Evolutionary conservation across 164 flowering plant species (phyloP), one percentile per base, ranked within the genome.

Genomic region (Chloranthus sessilifolius): DNA sequence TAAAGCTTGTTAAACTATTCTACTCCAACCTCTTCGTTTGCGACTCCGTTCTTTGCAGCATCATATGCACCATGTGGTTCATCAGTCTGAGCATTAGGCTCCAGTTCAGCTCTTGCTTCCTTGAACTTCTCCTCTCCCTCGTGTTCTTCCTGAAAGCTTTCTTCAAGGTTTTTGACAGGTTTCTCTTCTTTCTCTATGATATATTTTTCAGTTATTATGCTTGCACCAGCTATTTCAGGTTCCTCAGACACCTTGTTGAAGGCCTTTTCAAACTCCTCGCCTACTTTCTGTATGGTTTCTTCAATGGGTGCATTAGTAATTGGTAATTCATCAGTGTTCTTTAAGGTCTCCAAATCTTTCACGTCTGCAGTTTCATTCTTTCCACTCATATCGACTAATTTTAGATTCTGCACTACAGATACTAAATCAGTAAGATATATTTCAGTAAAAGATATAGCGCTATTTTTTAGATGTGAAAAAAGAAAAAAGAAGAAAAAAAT

Each of bases 91-190:
- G 15, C 24, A 3, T 16, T n/a, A 7, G 50, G 34, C 24, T 29
- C 11, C 19, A 7, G 10, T 28, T 16, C 34, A 33, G 39, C 5
- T 27, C 7, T 23, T 30, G 15, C 27, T 19, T 11, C 36, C 15
- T 51, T 19, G 25, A 29, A 17, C 19, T 35, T 27, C 23, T 19
- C 35, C 7, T 7, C 38, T 40, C 21, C 27, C 6, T 44, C 34
- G 16, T 44, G 20, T 3, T 59, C 45, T 52, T 44, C 52, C 24
- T 26, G 50, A 15, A 21, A 26, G 41, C 38, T 53, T 38, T 47
- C 48, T 52, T 22, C 12, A 21, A 40, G 14, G 9, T 31, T 36
- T 15, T 25, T 15, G 4, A 34, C 37, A 40, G 2, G n/a, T n/a
- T n/a, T 16, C 15, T 26, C 38, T n/a, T 16, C 38, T 19, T 46